Evolutionary conservation across 2,329 filamentous ascomycete genomes (phyloP).

Genomic region (Byssothecium circinans): DNA sequence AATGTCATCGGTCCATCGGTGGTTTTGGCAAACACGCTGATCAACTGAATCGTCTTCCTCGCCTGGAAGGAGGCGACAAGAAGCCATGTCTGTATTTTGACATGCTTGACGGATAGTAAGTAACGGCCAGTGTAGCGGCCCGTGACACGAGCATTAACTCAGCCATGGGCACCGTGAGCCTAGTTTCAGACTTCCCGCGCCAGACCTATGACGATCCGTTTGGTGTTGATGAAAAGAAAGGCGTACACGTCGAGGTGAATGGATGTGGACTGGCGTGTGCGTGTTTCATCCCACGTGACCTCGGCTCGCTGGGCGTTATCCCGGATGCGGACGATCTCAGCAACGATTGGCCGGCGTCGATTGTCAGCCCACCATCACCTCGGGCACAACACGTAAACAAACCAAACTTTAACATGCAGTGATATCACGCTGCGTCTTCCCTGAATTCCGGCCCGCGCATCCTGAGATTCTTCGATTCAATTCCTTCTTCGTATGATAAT

Average conservation of each 20-base stretch:
- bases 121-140: no score
- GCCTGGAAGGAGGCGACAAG: constrained; percentile 27
- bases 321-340: not conserved
- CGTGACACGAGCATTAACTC: no score
- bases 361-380: not conserved
- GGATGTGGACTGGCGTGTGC: not conserved
- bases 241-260: not conserved
- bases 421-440: no score
- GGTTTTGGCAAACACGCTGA: constrained; percentile 37
- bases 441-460: no score
- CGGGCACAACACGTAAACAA: not conserved
- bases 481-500: no score
- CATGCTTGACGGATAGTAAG: constrained; percentile 45
- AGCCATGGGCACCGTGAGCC: no score
- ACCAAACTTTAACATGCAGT: no score
- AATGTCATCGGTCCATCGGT: constrained; percentile 32
- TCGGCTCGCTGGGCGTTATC: not conserved
- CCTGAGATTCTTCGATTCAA: no score
- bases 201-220: no score
- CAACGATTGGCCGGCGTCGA: not conserved
- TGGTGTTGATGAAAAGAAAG: constrained; percentile 19
- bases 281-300: not conserved
- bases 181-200: no score
- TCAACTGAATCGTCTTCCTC: constrained; percentile 38
- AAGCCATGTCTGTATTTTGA: constrained; percentile 41